phyloP scores from a whole-genome alignment of 2,329 filamentous ascomycete genomes.

The Lomentospora prolificans region DNA sequence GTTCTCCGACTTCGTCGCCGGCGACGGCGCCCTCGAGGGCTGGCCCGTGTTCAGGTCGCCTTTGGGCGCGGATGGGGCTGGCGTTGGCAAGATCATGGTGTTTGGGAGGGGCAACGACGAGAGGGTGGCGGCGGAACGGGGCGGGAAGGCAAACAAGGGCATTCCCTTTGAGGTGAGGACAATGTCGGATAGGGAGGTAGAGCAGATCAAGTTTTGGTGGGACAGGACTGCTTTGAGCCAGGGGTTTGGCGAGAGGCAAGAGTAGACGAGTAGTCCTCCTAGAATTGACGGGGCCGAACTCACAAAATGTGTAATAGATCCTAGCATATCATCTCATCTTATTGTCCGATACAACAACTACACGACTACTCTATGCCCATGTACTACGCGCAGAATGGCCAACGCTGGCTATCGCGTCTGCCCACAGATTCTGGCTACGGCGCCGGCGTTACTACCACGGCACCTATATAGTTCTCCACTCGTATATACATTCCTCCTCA shows the following conservation, averaged over 20 bases:
- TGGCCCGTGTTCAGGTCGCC: slow-evolving; percentile 37
- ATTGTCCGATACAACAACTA: no score
- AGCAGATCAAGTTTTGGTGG: slow-evolving; percentile 54
- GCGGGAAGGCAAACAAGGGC: slow-evolving; percentile 26
- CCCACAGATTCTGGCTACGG: no score
- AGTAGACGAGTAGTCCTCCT: background rate
- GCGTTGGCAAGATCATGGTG: slow-evolving; percentile 31
- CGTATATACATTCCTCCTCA: slow-evolving; percentile 1
- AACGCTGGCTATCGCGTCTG: no score
- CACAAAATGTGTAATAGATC: background rate
- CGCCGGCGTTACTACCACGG: no score
- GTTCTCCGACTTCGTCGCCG: slow-evolving; percentile 24
- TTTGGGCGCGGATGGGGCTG: slow-evolving; percentile 17
- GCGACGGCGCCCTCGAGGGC: slow-evolving; percentile 12
- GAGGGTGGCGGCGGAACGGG: slow-evolving; percentile 19
- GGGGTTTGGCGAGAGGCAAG: slow-evolving; percentile 22
- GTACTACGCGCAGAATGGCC: background rate
- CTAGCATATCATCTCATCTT: background rate
- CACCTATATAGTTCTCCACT: background rate
- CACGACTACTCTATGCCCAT: background rate
- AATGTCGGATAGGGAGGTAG: slow-evolving; percentile 32
- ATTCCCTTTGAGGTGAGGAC: slow-evolving; percentile 30
- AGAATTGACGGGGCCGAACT: slow-evolving; percentile 3
- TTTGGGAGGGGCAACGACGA: slow-evolving; percentile 55
- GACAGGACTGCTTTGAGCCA: slow-evolving; percentile 37